Evolutionary conservation across 805 yeast genomes (phyloP).

Genomic region (Debaryomyces maramus): DNA sequence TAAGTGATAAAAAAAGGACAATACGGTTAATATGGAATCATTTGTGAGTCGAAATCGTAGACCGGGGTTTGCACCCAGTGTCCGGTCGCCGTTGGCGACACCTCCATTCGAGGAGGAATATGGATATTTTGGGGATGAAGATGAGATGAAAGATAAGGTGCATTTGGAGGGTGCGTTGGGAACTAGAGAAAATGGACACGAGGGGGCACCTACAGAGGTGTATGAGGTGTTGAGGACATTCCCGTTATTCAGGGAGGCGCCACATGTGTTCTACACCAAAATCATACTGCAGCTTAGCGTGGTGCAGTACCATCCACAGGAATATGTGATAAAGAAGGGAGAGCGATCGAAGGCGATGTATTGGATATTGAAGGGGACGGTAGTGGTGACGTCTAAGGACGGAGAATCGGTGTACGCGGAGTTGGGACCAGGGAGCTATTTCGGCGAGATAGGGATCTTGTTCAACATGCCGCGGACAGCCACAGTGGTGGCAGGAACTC

Average conservation of each 20-base stretch:
- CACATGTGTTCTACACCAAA: slow-evolving; percentile 59
- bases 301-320: slow-evolving; percentile 66
- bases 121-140: background rate
- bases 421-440: slow-evolving; percentile 64
- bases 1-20: too few relatives aligned
- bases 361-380: slow-evolving; percentile 76
- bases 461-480: slow-evolving; percentile 79
- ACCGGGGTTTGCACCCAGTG: slow-evolving; percentile 15
- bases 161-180: slow-evolving; percentile 8
- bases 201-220: too few relatives aligned
- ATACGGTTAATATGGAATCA: too few relatives aligned
- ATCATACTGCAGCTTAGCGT: slow-evolving; percentile 58
- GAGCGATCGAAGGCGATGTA: slow-evolving; percentile 77
- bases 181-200: slow-evolving; percentile 11
- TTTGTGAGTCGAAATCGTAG: too few relatives aligned
- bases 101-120: too few relatives aligned
- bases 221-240: slow-evolving; percentile 52
- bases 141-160: too few relatives aligned
- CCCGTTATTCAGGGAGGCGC: slow-evolving; percentile 67
- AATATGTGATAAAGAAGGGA: slow-evolving; percentile 67
- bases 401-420: slow-evolving; percentile 77
- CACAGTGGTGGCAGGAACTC: slow-evolving; percentile 68
- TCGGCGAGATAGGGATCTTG: slow-evolving; percentile 78
- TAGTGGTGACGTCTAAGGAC: slow-evolving; percentile 73
- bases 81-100: slow-evolving; percentile 29